A percentile compares a stretch with the other conserved stretches of the same genome.
These are phyloP conservation scores for Albifimbria verrucaria DNA, from an alignment of 2,329 filamentous ascomycete species.

Conservation along the genomic window DNA sequence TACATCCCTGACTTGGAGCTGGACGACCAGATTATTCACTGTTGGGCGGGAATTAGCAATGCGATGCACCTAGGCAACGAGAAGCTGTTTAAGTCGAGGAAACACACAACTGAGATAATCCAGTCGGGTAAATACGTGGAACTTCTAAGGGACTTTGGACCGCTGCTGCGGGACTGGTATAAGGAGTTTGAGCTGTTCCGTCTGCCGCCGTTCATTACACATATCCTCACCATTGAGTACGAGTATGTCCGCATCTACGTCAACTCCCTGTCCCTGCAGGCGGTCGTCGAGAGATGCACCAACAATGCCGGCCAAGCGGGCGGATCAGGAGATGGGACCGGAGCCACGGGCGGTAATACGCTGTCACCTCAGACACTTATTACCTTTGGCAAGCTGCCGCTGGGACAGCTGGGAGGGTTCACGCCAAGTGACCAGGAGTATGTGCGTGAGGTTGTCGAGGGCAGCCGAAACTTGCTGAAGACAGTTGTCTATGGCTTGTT, in stretches of 20 bases:
- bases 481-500: slow-evolving; percentile 75
- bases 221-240: slow-evolving; percentile 90
- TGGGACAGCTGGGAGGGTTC: slow-evolving; percentile 62
- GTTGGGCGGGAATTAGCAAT: slow-evolving; percentile 91
- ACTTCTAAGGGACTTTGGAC: slow-evolving; percentile 76
- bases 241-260: slow-evolving; percentile 94
- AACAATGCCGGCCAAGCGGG: slow-evolving; percentile 60
- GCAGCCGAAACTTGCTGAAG: slow-evolving; percentile 70
- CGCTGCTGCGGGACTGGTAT: slow-evolving; percentile 75
- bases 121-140: slow-evolving; percentile 80
- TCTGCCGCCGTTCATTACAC: slow-evolving; percentile 61
- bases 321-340: slow-evolving; percentile 30
- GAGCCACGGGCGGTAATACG: slow-evolving; percentile 23
- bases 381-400: slow-evolving; percentile 61
- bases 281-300: slow-evolving; percentile 89
- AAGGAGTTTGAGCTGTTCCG: slow-evolving; percentile 76
- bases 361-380: slow-evolving; percentile 63
- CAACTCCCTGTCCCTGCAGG: slow-evolving; percentile 90
- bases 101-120: slow-evolving; percentile 86
- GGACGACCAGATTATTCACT: slow-evolving; percentile 72
- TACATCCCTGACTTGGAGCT: slow-evolving; percentile 65
- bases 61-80: slow-evolving; percentile 91
- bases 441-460: slow-evolving; percentile 73
- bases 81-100: slow-evolving; percentile 79
- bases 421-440: slow-evolving; percentile 67